Percentiles rank a stretch among this genome's conserved stretches.
phyloP scores from a whole-genome alignment of 2,329 filamentous ascomycete genomes.

The Penicillium sp. region DNA sequence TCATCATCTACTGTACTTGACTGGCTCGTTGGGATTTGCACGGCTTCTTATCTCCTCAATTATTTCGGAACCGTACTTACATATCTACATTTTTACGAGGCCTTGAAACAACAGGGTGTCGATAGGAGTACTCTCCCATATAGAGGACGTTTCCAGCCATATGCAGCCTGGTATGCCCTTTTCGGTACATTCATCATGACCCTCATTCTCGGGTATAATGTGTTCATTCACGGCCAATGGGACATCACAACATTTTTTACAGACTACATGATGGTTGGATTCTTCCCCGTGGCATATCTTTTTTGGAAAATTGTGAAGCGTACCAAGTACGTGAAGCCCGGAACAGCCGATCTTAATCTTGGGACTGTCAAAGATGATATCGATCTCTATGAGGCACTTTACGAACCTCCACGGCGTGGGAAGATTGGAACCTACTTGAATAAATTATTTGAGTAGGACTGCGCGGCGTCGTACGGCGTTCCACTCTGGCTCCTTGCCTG shows the following conservation, averaged over 20 bases:
- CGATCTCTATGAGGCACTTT: conserved; percentile 13
- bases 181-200: conserved; percentile 67
- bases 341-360: conserved; percentile 12
- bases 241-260: conserved; percentile 69
- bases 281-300: conserved; percentile 67
- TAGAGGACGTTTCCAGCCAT: conserved; percentile 61
- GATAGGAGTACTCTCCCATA: conserved; percentile 69
- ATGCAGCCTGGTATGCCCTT: conserved; percentile 67
- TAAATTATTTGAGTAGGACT: background rate
- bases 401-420: conserved; percentile 21
- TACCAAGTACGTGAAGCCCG: conserved; percentile 10
- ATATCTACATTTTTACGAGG: conserved; percentile 71
- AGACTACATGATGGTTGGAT: conserved; percentile 67
- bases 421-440: conserved; percentile 13
- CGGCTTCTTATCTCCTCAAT: conserved; percentile 24
- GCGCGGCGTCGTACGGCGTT: no score
- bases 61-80: conserved; percentile 65
- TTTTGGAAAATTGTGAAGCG: conserved; percentile 61
- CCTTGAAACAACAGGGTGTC: conserved; percentile 68
- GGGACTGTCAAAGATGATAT: conserved; percentile 9
- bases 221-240: conserved; percentile 68
- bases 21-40: conserved; percentile 31
- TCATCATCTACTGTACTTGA: conserved; percentile 65
- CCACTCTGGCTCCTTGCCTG: no score
- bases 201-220: conserved; percentile 71